Evolutionary conservation across 139 green algal species (phyloP).

Genomic region (Chlamydomonas schloesseri): DNA sequence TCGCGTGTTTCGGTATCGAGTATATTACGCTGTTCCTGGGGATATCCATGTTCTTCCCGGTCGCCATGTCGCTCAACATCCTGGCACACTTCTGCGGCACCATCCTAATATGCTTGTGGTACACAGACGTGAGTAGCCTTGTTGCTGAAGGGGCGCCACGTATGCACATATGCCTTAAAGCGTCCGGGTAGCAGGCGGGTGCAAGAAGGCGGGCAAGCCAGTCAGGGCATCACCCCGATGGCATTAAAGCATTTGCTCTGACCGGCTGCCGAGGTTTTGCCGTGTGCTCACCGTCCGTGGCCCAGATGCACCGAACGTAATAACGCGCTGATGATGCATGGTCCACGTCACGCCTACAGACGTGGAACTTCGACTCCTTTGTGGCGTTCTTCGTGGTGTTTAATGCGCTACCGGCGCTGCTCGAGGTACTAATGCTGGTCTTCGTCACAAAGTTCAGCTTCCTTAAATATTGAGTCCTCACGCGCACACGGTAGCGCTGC

Average conservation of each 20-base stretch:
- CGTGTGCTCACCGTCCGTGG: too few species aligned
- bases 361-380: constrained; percentile 47
- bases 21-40: constrained; percentile 66
- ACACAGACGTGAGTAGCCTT: constrained; percentile 53
- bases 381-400: constrained; percentile 58
- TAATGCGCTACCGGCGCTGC: constrained; percentile 41
- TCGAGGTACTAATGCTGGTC: constrained; percentile 55
- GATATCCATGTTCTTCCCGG: constrained; percentile 64
- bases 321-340: too few species aligned
- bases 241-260: too few species aligned
- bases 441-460: constrained; percentile 58
- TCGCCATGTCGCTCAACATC: constrained; percentile 52
- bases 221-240: too few species aligned
- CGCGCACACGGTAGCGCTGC: too few species aligned
- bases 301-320: too few species aligned
- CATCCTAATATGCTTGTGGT: constrained; percentile 51
- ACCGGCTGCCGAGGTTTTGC: too few species aligned
- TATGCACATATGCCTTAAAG: too few species aligned
- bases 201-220: too few species aligned
- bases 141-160: too few species aligned
- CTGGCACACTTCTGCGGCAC: constrained; percentile 56
- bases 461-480: constrained; percentile 49
- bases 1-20: constrained; percentile 68
- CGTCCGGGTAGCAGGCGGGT: too few species aligned
- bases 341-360: too few species aligned